A percentile compares a stretch with the other conserved stretches of the same genome.
phyloP scores from a whole-genome alignment of 345 rosid genomes.

The Sapria himalayana region DNA sequence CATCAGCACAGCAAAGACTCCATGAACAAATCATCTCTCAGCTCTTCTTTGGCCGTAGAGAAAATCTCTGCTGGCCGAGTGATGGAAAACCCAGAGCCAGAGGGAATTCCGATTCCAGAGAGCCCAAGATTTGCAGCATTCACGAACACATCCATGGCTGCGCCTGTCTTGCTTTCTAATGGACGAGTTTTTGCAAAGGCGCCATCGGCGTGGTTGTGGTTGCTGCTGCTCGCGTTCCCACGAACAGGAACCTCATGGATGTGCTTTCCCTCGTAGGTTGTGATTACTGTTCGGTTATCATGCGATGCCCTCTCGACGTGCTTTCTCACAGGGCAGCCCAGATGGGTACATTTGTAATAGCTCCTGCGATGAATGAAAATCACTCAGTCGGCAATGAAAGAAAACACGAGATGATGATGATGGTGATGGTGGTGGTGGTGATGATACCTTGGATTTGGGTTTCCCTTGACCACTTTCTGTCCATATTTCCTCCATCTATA shows the following conservation, averaged over 20 bases:
- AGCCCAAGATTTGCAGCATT: slow-evolving; percentile 19
- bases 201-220: slow-evolving; percentile 11
- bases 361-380: no score
- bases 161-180: slow-evolving; percentile 21
- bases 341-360: slow-evolving; percentile 69
- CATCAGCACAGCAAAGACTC: slow-evolving; percentile 28
- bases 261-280: slow-evolving; percentile 93
- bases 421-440: no score
- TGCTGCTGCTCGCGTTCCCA: slow-evolving; percentile 26
- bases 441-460: slow-evolving; percentile 87
- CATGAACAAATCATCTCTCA: slow-evolving; percentile 29
- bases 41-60: slow-evolving; percentile 56
- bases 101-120: slow-evolving; percentile 18
- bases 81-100: slow-evolving; percentile 26
- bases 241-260: slow-evolving; percentile 79
- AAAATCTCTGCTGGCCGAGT: slow-evolving; percentile 16
- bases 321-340: slow-evolving; percentile 73
- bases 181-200: slow-evolving; percentile 17
- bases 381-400: no score
- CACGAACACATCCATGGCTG: slow-evolving; percentile 27
- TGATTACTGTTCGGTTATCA: slow-evolving; percentile 65
- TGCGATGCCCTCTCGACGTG: slow-evolving; percentile 85
- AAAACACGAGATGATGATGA: no score
- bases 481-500: slow-evolving; percentile 96
- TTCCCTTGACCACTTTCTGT: slow-evolving; percentile 90